These are phyloP conservation scores for Trichoderma sp. DNA, from an alignment of 2,329 filamentous ascomycete species.

Conservation along the genomic window DNA sequence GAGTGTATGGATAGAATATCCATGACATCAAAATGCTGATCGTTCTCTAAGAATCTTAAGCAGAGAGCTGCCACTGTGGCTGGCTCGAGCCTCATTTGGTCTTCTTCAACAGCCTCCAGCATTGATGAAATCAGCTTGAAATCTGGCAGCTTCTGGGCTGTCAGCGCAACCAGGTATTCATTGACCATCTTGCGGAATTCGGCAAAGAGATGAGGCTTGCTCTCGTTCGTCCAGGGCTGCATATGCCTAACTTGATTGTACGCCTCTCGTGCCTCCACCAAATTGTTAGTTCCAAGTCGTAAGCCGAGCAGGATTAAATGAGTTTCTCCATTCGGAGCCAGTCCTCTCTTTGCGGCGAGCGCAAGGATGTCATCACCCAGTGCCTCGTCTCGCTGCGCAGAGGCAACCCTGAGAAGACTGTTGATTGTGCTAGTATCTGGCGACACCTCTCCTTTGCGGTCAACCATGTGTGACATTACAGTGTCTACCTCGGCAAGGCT, in stretches of 20 bases:
- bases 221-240: conserved; percentile 43
- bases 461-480: conserved; percentile 73
- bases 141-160: conserved; percentile 58
- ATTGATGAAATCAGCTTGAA: conserved; percentile 73
- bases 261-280: conserved; percentile 67
- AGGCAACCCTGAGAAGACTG: conserved; percentile 69
- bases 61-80: conserved; percentile 75
- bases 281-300: conserved; percentile 69
- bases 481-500: conserved; percentile 52
- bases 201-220: conserved; percentile 44
- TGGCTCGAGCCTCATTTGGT: conserved; percentile 68
- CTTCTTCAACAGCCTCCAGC: conserved; percentile 70
- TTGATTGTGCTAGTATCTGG: conserved; percentile 77
- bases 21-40: conserved; percentile 76
- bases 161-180: conserved; percentile 69
- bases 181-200: conserved; percentile 68
- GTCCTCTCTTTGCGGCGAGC: conserved; percentile 64
- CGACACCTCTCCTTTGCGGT: conserved; percentile 50
- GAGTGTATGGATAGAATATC: conserved; percentile 78
- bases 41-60: conserved; percentile 70
- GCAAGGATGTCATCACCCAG: conserved; percentile 72
- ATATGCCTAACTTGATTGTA: conserved; percentile 52
- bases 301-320: conserved; percentile 76
- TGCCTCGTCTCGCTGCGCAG: conserved; percentile 67
- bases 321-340: conserved; percentile 69